Base-by-base conservation (phyloP, 768 basidiomycete genomes). In the Gloeophyllum trabeum region DNA sequence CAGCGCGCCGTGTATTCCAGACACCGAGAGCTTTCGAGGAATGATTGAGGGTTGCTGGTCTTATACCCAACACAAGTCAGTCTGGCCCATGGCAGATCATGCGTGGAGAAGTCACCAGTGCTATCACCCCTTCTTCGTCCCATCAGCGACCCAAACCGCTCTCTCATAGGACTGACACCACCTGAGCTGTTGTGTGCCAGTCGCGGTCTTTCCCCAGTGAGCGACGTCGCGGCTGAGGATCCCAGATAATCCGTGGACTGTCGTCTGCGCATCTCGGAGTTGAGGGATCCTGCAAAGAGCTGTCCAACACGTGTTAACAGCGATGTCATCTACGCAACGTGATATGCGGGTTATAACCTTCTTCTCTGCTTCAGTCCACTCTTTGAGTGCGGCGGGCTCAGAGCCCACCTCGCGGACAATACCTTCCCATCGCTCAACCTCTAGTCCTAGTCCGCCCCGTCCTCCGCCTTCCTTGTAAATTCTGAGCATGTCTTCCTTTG, bases 351-450 rank as follows among this genome's bases (percentile, higher is more conserved):
- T 36, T 36, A 48, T 24, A 39, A 91, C 91, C 84, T 91, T 93
- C 68, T 81, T 89, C 69, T 94, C 91, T 18, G 66, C 64, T 41
- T 90, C 88, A 44, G 66, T 67, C 75, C 87, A 75, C 55, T 93
- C 92, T 49, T 79, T 81, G 51, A 90, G 54, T 30, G 76, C 74
- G 25, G 81, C 61, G 14, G 92, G 92, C 44, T 88, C 84, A 34
- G 57, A 70, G 22, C 73, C 79, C 19, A 71, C 63, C 55, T 90
- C 88, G 45, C 81, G 78, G 20, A 90, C 85, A 50, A 93, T 80
- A 43, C 89, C 89, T 45, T 90, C 84, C 82, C 85, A 89, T 48
- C 82, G 71, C 61, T 90, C 89, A 12, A 91, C 87, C 61, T 91
- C 89, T 32, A 89, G 65, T 35, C 82, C 85, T 24, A 92, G 70